phyloP scores from a whole-genome alignment of 2,329 filamentous ascomycete genomes.

The Ascocoryne sarcoides region DNA sequence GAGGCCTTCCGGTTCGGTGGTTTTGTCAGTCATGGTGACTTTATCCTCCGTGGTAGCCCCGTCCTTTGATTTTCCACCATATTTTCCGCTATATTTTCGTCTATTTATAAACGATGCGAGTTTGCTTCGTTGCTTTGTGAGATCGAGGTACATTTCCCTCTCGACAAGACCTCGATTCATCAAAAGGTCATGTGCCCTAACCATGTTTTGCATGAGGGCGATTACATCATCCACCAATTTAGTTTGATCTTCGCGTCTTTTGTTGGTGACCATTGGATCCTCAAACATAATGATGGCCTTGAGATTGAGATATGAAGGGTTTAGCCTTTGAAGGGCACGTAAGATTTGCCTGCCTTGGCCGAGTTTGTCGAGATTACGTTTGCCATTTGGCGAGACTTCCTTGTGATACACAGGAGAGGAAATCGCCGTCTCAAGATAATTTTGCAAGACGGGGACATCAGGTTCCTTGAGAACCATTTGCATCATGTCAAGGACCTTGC shows the following conservation, averaged over 20 bases:
- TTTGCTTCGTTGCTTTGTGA: slow-evolving; percentile 24
- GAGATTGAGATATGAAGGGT: slow-evolving; percentile 21
- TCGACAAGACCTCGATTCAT: slow-evolving; percentile 22
- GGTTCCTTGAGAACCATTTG: slow-evolving; percentile 33
- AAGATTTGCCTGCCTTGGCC: slow-evolving; percentile 43
- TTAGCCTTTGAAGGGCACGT: slow-evolving; percentile 39
- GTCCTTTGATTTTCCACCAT: too few species aligned
- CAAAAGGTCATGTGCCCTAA: slow-evolving; percentile 28
- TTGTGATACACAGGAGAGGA: slow-evolving; percentile 25
- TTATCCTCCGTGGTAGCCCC: too few species aligned
- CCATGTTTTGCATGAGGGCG: slow-evolving; percentile 24
- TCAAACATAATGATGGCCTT: slow-evolving; percentile 20
- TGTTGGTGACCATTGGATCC: slow-evolving; percentile 5
- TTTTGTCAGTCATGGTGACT: too few species aligned
- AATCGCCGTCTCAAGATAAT: slow-evolving; percentile 50
- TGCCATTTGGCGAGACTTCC: slow-evolving; percentile 16
- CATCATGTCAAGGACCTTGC: slow-evolving; percentile 58
- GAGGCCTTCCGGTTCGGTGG: too few species aligned
- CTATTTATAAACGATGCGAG: slow-evolving; percentile 31
- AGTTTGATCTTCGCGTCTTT: neutral
- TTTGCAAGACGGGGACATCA: slow-evolving; percentile 42
- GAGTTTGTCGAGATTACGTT: slow-evolving; percentile 27
- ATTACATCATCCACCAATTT: slow-evolving; percentile 14
- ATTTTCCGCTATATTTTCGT: too few species aligned
- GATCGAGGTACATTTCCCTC: slow-evolving; percentile 16